Conservation (phyloP, 1,284 basidiomycete genomes). For the Schizopora paradoxa region DNA sequence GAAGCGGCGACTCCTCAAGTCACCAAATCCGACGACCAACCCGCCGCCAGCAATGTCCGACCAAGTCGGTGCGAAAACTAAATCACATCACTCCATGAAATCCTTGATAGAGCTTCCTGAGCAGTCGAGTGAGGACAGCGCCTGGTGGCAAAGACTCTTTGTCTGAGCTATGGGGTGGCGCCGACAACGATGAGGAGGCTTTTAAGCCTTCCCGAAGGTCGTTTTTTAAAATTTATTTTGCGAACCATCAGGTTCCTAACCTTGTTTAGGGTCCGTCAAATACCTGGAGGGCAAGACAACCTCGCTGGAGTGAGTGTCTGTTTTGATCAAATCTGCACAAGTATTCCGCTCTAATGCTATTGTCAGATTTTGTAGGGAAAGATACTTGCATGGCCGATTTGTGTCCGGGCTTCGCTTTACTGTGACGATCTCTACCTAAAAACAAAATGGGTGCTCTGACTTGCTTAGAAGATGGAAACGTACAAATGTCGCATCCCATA, state of each 20-base stretch:
- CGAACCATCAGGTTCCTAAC: background rate
- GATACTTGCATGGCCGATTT: too few relatives aligned
- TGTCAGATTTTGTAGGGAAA: too few relatives aligned
- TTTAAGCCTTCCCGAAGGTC: slow-evolving; percentile 20
- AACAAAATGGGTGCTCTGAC: too few relatives aligned
- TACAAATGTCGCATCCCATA: too few relatives aligned
- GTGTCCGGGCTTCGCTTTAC: too few relatives aligned
- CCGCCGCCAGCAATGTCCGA: background rate
- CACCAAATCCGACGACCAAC: background rate
- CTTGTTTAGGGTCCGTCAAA: slow-evolving; percentile 12
- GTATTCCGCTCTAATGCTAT: too few relatives aligned
- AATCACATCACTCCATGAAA: too few relatives aligned
- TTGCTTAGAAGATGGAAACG: too few relatives aligned
- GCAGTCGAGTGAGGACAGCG: slow-evolving; percentile 17
- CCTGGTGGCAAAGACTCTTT: slow-evolving; percentile 20
- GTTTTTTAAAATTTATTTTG: background rate
- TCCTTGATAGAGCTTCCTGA: too few relatives aligned
- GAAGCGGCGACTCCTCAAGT: background rate
- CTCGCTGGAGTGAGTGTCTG: slow-evolving; percentile 8
- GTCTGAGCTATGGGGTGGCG: slow-evolving; percentile 10
- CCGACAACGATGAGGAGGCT: slow-evolving; percentile 8
- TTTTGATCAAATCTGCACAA: too few relatives aligned
- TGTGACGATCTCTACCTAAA: too few relatives aligned
- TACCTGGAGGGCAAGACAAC: slow-evolving; percentile 16
- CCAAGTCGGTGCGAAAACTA: slow-evolving; percentile 15